phyloP scores from a whole-genome alignment of 495 filamentous ascomycete species.

The Podospora fimiseda region DNA sequence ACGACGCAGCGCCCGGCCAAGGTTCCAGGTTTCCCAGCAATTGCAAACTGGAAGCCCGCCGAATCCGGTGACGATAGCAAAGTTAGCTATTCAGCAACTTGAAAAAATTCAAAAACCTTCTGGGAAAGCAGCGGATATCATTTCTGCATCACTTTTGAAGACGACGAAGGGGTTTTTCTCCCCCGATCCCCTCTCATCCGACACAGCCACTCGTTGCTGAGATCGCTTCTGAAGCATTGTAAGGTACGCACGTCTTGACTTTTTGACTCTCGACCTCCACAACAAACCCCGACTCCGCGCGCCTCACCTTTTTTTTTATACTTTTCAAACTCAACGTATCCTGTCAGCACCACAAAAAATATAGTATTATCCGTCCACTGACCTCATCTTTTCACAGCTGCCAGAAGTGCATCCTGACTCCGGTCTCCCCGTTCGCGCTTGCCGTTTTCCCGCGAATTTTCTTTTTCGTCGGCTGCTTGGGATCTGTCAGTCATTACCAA shows the following conservation, averaged over 20 bases:
- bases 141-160: conserved; percentile 6
- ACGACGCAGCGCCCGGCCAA: conserved; percentile 14
- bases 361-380: not conserved
- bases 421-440: conserved; percentile 12
- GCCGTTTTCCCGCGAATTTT: conserved; percentile 6
- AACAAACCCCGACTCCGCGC: conserved; percentile 3
- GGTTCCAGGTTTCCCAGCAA: conserved; percentile 15
- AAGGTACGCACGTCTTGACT: not conserved
- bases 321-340: not conserved
- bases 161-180: conserved; percentile 19
- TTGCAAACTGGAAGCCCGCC: conserved; percentile 9
- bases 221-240: conserved; percentile 25
- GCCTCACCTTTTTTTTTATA: not conserved
- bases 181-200: conserved; percentile 7
- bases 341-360: not conserved
- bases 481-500: conserved; percentile 28
- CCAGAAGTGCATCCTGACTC: conserved; percentile 28
- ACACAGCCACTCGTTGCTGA: conserved; percentile 23
- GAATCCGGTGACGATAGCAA: conserved; percentile 25
- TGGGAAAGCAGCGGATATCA: conserved; percentile 1
- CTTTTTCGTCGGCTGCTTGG: conserved; percentile 15
- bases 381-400: conserved; percentile 5
- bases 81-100: conserved; percentile 14
- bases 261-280: not conserved
- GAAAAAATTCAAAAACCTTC: conserved; percentile 9